These are phyloP conservation scores for Mycena sanguinolenta DNA, from an alignment of 768 basidiomycete genomes.

Conservation along the genomic window DNA sequence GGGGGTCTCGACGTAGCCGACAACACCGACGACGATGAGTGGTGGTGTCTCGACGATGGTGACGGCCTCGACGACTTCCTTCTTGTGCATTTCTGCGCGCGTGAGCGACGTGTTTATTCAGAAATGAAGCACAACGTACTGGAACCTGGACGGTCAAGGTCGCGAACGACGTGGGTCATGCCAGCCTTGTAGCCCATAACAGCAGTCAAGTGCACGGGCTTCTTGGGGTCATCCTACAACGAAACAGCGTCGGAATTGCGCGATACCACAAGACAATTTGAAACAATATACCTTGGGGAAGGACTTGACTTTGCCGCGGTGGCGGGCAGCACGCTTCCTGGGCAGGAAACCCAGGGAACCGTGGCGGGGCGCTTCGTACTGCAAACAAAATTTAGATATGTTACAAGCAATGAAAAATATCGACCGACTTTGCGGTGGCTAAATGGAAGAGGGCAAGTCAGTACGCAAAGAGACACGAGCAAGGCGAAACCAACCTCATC, in stretches of 20 bases:
- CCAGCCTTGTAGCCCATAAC: slow-evolving; percentile 99
- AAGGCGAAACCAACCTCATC: slow-evolving; percentile 69
- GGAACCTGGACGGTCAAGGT: slow-evolving; percentile 98
- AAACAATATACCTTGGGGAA: slow-evolving; percentile 89
- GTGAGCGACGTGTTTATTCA: slow-evolving; percentile 1
- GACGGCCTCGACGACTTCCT: slow-evolving; percentile 98
- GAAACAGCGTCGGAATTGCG: slow-evolving; percentile 10
- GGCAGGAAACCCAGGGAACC: slow-evolving; percentile 98
- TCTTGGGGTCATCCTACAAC: slow-evolving; percentile 96
- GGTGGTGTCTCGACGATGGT: slow-evolving; percentile 97
- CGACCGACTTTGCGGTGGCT: slow-evolving; percentile 90
- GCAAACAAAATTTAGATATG: slow-evolving; percentile 42
- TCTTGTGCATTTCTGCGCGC: slow-evolving; percentile 97
- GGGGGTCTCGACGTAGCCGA: slow-evolving; percentile 99
- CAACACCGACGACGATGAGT: slow-evolving; percentile 95
- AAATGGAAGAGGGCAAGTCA: slow-evolving; percentile 22
- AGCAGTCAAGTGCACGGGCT: slow-evolving; percentile 98
- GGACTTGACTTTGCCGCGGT: slow-evolving; percentile 99
- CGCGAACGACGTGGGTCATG: slow-evolving; percentile 99
- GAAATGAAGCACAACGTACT: slow-evolving; percentile 71
- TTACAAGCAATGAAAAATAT: slow-evolving; percentile 31
- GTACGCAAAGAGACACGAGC: slow-evolving; percentile 20
- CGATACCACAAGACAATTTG: slow-evolving; percentile 1
- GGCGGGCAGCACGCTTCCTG: slow-evolving; percentile 95
- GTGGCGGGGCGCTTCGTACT: slow-evolving; percentile 99